A percentile compares a stretch with the other conserved stretches of the same genome.
phyloP scores from a whole-genome alignment of 352 stramenopile species.

The Phytophthora tubulina region DNA sequence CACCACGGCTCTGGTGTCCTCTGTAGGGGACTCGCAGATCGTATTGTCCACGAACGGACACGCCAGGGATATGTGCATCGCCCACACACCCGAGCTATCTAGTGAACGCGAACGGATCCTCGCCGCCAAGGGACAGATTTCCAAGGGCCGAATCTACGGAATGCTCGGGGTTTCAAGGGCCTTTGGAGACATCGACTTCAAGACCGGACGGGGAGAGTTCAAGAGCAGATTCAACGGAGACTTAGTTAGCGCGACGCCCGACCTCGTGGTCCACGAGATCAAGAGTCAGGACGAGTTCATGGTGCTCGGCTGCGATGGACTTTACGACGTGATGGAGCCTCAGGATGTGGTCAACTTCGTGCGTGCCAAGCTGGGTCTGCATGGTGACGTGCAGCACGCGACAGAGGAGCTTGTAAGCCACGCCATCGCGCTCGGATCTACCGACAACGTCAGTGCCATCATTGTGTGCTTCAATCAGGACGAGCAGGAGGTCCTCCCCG shows the following conservation, averaged over 20 bases:
- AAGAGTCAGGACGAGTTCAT: slow-evolving; percentile 79
- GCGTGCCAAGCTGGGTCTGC: slow-evolving; percentile 67
- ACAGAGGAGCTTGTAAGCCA: slow-evolving; percentile 87
- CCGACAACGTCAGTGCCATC: slow-evolving; percentile 86
- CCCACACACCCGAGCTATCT: slow-evolving; percentile 74
- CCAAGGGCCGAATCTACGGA: slow-evolving; percentile 88
- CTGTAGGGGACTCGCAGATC: slow-evolving; percentile 84
- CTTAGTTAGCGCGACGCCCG: slow-evolving; percentile 76
- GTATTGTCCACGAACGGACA: slow-evolving; percentile 72
- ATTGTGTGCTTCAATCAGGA: slow-evolving; percentile 84
- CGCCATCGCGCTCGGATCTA: slow-evolving; percentile 81
- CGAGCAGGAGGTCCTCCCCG: slow-evolving; percentile 42
- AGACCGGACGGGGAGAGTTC: slow-evolving; percentile 83
- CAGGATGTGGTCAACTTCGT: slow-evolving; percentile 89
- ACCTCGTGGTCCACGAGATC: slow-evolving; percentile 69
- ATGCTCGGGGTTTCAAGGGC: slow-evolving; percentile 83
- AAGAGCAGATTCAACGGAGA: slow-evolving; percentile 87
- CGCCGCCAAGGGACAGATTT: slow-evolving; percentile 80
- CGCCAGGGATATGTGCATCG: slow-evolving; percentile 66
- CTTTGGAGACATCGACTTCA: slow-evolving; percentile 90
- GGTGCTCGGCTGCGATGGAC: slow-evolving; percentile 83
- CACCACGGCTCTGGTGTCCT: slow-evolving; percentile 63
- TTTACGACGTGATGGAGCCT: slow-evolving; percentile 88
- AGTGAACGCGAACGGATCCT: slow-evolving; percentile 86
- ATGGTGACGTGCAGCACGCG: slow-evolving; percentile 80